Base-by-base conservation (phyloP, 2,329 filamentous ascomycete species). In the Apiospora saccharicola region DNA sequence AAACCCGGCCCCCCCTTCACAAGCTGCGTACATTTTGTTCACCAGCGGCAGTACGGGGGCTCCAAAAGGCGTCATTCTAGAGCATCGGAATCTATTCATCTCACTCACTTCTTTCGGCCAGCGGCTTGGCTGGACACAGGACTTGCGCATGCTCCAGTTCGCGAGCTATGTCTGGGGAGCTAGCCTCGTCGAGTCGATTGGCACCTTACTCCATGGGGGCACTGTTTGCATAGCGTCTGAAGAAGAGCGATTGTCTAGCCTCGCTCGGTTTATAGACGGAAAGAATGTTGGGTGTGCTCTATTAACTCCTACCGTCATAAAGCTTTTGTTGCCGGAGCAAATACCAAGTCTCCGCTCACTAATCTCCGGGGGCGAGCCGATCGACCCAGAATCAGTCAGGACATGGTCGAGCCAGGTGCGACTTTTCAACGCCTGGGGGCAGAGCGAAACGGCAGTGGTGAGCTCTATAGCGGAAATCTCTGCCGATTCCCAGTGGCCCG, bases 121-220 rank as follows among this genome's bases (percentile, higher is more conserved):
- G 37, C 37, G 37, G 3, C 43, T 68, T 22, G 67, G 16, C 67
- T 43, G 37, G 37, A 46, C 37, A 2, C 5, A 13, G 19, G 43
- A 6, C 22, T 14, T 30, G 22, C 85, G 0, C 1, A 67, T 70
- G 16, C 68, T 73, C 22, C 72, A 73, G 41, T 72, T 73, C 26
- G 71, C 72, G 14, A 67, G 70, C 10, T 72, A 67, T 49, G 64
- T 67, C 2, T 73, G 71, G 37, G 72, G 71, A n/a, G 72, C 71
- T 3, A 71, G 70, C 30, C 53, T 73, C 22, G 47, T 69, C 49
- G 70, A 72, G 41, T 49, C 51, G 5, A 44, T 71, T 14, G 70
- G 46, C 22, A 41, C 61, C 2, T 47, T 72, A 13, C 57, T 67
- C 4, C 16, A 41, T 7, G 72, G 72, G 4, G 72, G 72, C 19